phyloP scores from a whole-genome alignment of 83 land plant species.

The Diphasiastrum complanatum region DNA sequence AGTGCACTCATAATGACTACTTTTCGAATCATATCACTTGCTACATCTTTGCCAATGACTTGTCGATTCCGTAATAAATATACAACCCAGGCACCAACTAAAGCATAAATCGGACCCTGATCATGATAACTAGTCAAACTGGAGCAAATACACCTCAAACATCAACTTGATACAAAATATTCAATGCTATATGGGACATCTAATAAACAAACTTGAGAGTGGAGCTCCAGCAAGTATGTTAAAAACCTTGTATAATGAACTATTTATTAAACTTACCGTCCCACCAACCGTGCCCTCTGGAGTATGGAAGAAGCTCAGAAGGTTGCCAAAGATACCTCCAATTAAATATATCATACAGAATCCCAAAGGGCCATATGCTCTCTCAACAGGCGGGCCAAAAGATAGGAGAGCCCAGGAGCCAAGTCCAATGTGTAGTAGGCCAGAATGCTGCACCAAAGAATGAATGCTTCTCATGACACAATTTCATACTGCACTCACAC shows the following conservation, averaged over 20 bases:
- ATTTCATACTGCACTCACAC: background rate
- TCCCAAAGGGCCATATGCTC: slow-evolving; percentile 64
- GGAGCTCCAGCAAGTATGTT: background rate
- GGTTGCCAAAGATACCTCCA: slow-evolving; percentile 74
- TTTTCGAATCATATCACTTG: slow-evolving; percentile 51
- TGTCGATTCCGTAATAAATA: slow-evolving; percentile 56
- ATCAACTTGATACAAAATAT: background rate
- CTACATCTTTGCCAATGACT: slow-evolving; percentile 37
- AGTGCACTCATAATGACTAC: slow-evolving; percentile 45
- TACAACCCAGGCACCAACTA: slow-evolving; percentile 73
- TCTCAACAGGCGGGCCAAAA: slow-evolving; percentile 67
- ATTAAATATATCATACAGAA: slow-evolving; percentile 67
- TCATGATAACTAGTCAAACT: slow-evolving; percentile 1
- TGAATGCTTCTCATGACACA: background rate
- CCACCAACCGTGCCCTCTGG: slow-evolving; percentile 79
- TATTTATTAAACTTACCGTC: slow-evolving; percentile 66
- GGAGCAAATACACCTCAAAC: background rate
- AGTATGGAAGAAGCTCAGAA: slow-evolving; percentile 71
- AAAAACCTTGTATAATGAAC: background rate
- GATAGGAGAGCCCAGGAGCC: slow-evolving; percentile 63
- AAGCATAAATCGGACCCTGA: slow-evolving; percentile 77
- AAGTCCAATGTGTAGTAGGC: slow-evolving; percentile 61
- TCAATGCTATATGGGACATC: background rate
- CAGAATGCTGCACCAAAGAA: slow-evolving; percentile 47
- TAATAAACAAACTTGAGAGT: background rate